Base-by-base conservation (phyloP, 306 rosid species). In the Gleditsia sinensis region DNA sequence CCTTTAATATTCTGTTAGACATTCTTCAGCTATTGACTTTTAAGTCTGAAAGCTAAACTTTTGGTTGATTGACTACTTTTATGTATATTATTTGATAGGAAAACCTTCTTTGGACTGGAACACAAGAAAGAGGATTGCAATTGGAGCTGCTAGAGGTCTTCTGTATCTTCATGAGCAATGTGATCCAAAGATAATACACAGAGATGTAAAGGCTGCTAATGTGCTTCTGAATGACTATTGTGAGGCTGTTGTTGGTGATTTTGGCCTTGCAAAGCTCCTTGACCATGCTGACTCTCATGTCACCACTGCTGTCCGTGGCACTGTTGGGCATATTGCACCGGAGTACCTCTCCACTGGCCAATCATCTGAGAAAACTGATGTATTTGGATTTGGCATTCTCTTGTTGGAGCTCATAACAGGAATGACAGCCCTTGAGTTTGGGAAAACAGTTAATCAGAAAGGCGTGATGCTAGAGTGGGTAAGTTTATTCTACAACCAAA, bases 401-500 rank as follows among this genome's bases (percentile, higher is more conserved):
- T 78, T 87, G 75, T 69, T 90, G 58, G 96, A 90, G 86, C 96
- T 90, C 46, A 87, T 87, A 48, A 90, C 96, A 24, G 96, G 96
- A 74, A 80, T 87, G 96, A 81, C 90, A 70, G 92, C 92, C 72
- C 79, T 87, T 1, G 90, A 90, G 43, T 85, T 87, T 78, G 96
- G 90, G 55, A 87, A 87, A 83, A 83, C 92, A 5, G 42, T 70
- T 28, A 89, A 87, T 77, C 92, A 90, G 40, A 87, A 90, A 72
- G 96, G 92, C 5, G 92, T 82, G 24, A 87, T 85, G 90, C 92
- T 89, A 40, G 95, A 89, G 68, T 85, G 95, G 95, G 95, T 89
- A 71, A 82, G 89, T 81, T 65, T 67, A 11, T 25, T 72, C 58
- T 20, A 17, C 12, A 36, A 14, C 30, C n/a, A n/a, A n/a, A n/a